Evolutionary conservation across 352 stramenopile genomes (phyloP).

Genomic region (Phytophthora fragariae): DNA sequence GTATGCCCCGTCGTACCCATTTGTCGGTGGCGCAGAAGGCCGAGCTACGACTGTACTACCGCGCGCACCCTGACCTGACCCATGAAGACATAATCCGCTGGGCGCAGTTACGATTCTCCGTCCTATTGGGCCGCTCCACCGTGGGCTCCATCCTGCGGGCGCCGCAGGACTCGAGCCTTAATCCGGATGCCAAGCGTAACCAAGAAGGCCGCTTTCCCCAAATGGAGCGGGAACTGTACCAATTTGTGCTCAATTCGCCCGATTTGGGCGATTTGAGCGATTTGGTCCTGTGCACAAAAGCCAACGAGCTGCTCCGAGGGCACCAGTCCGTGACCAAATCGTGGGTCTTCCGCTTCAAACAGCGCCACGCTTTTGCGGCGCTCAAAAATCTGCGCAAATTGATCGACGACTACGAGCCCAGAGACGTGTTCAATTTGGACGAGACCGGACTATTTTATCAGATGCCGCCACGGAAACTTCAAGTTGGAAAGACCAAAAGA

Average conservation of each 20-base stretch:
- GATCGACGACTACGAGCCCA: slow-evolving; percentile 23
- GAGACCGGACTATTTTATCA: slow-evolving; percentile 34
- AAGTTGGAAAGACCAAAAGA: slow-evolving; percentile 17
- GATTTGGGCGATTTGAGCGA: slow-evolving; percentile 38
- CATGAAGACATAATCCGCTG: slow-evolving; percentile 47
- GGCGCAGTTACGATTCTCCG: slow-evolving; percentile 35
- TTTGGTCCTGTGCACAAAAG: slow-evolving; percentile 38
- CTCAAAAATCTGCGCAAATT: slow-evolving; percentile 23
- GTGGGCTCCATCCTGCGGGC: slow-evolving; percentile 38
- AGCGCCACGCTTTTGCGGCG: slow-evolving; percentile 28
- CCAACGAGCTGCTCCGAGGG: slow-evolving; percentile 49
- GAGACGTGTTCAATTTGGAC: slow-evolving; percentile 31
- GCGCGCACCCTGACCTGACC: slow-evolving; percentile 35
- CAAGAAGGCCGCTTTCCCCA: slow-evolving; percentile 45
- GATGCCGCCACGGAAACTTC: slow-evolving; percentile 19
- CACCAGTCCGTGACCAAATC: slow-evolving; percentile 35
- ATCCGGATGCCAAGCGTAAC: slow-evolving; percentile 43
- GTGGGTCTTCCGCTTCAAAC: slow-evolving; percentile 50
- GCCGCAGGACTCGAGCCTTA: slow-evolving; percentile 37
- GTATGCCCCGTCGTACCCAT: background rate
- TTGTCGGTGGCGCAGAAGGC: slow-evolving; percentile 49
- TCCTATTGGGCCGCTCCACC: slow-evolving; percentile 42
- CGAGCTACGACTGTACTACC: slow-evolving; percentile 30
- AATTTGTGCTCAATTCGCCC: slow-evolving; percentile 8
- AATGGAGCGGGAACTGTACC: slow-evolving; percentile 40